Conservation (phyloP, 2,329 filamentous ascomycete genomes). For the Microcyclospora tardicrescens region DNA sequence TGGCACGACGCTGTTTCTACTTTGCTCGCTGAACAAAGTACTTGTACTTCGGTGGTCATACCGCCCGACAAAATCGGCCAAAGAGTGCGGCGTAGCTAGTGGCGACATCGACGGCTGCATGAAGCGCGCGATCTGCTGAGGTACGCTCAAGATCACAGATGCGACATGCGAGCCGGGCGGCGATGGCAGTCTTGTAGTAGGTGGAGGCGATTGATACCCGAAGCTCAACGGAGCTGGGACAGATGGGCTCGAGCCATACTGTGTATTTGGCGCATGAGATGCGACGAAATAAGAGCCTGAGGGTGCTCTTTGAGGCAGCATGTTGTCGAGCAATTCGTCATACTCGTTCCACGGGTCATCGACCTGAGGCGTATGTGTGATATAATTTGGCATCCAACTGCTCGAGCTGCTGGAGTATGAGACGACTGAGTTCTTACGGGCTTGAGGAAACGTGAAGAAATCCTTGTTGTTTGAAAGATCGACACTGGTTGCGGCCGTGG, state of each 20-base stretch:
- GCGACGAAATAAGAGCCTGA: conserved; percentile 29
- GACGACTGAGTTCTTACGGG: conserved; percentile 52
- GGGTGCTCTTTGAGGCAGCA: conserved; percentile 40
- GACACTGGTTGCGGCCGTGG: conserved; percentile 15
- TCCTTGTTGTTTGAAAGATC: conserved; percentile 30
- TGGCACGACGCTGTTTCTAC: not conserved
- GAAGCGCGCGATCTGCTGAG: conserved; percentile 19
- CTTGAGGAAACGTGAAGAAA: conserved; percentile 60
- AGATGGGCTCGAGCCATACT: conserved; percentile 24
- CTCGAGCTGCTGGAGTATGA: conserved; percentile 50
- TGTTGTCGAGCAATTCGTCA: conserved; percentile 70
- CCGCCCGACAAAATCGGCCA: conserved; percentile 41
- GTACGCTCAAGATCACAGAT: conserved; percentile 13
- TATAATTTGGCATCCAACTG: conserved; percentile 27
- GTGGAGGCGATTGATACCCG: not conserved
- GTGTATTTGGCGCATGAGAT: conserved; percentile 13
- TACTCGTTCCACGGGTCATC: conserved; percentile 95
- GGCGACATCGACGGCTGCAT: conserved; percentile 19
- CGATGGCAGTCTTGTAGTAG: conserved; percentile 7
- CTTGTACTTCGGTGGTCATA: conserved; percentile 31
- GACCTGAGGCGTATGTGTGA: conserved; percentile 32
- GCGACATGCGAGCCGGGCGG: conserved; percentile 3
- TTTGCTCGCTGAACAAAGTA: conserved; percentile 15
- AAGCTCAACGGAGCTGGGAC: not conserved
- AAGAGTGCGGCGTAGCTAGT: conserved; percentile 35